Conservation (phyloP, 495 filamentous ascomycete species). For the Daldinia grandis region DNA sequence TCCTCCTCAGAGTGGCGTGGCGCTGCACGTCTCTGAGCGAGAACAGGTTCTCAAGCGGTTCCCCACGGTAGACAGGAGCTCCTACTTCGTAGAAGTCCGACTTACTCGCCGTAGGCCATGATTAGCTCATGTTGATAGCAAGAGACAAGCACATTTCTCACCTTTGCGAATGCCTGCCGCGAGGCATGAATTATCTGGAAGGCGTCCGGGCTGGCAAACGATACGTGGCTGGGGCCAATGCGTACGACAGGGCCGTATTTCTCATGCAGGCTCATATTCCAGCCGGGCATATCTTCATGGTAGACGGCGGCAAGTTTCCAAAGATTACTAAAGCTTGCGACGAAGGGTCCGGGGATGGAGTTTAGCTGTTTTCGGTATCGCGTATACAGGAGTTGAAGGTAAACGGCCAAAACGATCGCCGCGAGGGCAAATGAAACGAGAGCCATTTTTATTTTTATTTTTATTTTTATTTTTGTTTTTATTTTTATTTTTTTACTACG, state of each 20-base stretch:
- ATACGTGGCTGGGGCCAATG: constrained; percentile 44
- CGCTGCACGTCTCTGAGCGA: constrained; percentile 11
- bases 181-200: constrained; percentile 24
- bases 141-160: background rate
- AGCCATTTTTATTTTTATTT: too few species aligned
- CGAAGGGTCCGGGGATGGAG: background rate
- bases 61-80: background rate
- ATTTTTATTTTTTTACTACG: too few species aligned
- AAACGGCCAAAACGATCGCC: background rate
- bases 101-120: background rate
- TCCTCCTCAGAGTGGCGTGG: constrained; percentile 1
- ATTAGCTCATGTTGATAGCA: background rate
- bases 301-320: constrained; percentile 27
- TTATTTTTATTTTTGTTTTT: too few species aligned
- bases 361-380: background rate
- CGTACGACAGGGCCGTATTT: constrained; percentile 42
- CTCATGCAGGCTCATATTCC: constrained; percentile 19
- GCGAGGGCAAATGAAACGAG: background rate
- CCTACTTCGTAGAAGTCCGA: background rate
- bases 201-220: constrained; percentile 28
- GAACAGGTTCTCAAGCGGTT: constrained; percentile 23
- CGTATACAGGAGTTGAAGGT: constrained; percentile 3
- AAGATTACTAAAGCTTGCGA: constrained; percentile 26
- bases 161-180: constrained; percentile 10
- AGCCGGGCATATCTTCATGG: constrained; percentile 20